A percentile compares a stretch with the other conserved stretches of the same genome.
These are phyloP conservation scores for Fusarium poae DNA, from an alignment of 2,329 filamentous ascomycete species.

Conservation along the genomic window DNA sequence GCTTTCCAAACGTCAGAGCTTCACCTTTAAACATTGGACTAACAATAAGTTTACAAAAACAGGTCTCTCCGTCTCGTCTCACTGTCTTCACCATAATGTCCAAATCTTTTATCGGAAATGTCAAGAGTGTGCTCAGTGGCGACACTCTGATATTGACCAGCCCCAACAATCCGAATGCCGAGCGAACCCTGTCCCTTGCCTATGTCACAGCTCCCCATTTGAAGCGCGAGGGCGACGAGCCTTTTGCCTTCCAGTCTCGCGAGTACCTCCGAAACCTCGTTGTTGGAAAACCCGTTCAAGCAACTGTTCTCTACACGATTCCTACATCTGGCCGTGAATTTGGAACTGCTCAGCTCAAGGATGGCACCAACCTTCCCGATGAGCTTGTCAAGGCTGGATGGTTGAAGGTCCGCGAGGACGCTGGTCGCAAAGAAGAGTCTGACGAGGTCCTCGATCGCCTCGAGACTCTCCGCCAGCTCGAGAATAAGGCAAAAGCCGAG, in stretches of 20 bases:
- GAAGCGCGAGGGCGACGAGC: constrained; percentile 90
- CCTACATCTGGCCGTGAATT: constrained; percentile 90
- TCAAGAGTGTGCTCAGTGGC: constrained; percentile 94
- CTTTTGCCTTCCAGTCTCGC: constrained; percentile 92
- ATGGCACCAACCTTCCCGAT: constrained; percentile 83
- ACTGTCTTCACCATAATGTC: constrained; percentile 57
- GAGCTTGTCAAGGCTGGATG: constrained; percentile 88
- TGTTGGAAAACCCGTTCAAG: constrained; percentile 89
- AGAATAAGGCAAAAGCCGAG: constrained; percentile 82
- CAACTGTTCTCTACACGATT: constrained; percentile 87
- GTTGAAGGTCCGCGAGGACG: constrained; percentile 94
- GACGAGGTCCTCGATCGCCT: constrained; percentile 79
- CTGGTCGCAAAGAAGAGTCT: constrained; percentile 88
- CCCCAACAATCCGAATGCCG: constrained; percentile 82
- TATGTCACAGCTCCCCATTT: constrained; percentile 91
- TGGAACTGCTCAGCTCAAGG: constrained; percentile 80
- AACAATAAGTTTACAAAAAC: constrained; percentile 20
- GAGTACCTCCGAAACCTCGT: constrained; percentile 88
- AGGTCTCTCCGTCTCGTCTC: constrained; percentile 43
- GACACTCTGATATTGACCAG: constrained; percentile 90
- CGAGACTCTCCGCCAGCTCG: constrained; percentile 81
- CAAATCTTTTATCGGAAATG: constrained; percentile 74
- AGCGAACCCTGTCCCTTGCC: constrained; percentile 89
- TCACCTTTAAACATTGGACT: constrained; percentile 23
- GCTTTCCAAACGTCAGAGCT: background rate